Evolutionary conservation across 2,329 filamentous ascomycete genomes (phyloP).

Genomic region (Alternaria atra): DNA sequence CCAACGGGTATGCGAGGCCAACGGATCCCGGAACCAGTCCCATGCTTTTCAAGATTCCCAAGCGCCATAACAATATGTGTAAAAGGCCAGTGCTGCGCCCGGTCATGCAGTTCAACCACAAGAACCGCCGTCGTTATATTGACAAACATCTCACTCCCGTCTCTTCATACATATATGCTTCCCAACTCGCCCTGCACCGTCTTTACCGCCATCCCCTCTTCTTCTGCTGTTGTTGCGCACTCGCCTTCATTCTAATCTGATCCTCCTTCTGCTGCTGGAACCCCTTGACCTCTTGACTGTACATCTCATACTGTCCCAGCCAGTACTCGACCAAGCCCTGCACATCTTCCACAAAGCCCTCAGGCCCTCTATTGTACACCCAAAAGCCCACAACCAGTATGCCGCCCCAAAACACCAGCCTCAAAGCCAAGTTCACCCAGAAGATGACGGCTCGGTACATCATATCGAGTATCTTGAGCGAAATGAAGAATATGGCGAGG

Average conservation of each 20-base stretch:
- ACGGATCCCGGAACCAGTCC: not conserved
- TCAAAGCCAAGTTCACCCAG: constrained; percentile 74
- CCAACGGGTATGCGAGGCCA: not conserved
- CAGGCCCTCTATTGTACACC: constrained; percentile 69
- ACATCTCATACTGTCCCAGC: constrained; percentile 51
- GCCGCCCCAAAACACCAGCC: constrained; percentile 70
- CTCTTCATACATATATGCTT: not conserved
- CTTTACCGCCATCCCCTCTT: constrained; percentile 22
- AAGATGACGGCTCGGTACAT: constrained; percentile 77
- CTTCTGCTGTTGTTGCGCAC: constrained; percentile 20
- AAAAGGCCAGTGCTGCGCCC: not conserved
- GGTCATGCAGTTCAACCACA: not conserved
- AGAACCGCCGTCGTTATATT: not conserved
- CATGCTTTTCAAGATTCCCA: not conserved
- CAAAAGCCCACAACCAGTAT: constrained; percentile 65
- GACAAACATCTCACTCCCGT: not conserved
- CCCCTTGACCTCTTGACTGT: constrained; percentile 38
- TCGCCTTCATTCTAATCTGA: constrained; percentile 36
- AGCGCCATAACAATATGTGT: constrained; percentile 2
- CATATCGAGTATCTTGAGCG: constrained; percentile 71
- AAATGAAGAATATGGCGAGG: constrained; percentile 69
- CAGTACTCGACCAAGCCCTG: constrained; percentile 47
- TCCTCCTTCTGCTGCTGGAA: constrained; percentile 37
- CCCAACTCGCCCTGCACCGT: not conserved
- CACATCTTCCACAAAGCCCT: constrained; percentile 70